These are phyloP conservation scores for Colletotrichum acutatum DNA, from an alignment of 2,329 filamentous ascomycete species.

Conservation along the genomic window DNA sequence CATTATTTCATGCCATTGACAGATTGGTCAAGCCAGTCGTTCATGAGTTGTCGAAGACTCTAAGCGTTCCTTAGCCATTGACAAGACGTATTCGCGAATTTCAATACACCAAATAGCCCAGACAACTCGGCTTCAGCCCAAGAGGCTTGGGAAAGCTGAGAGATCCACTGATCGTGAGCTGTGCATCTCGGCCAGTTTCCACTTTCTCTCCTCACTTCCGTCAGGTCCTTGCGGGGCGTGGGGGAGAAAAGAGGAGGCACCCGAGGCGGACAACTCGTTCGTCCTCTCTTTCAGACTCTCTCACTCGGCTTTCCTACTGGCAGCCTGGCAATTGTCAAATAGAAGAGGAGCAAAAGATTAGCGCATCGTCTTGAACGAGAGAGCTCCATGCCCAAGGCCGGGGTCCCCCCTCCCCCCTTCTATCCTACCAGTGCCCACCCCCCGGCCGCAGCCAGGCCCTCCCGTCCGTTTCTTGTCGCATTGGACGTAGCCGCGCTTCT, in stretches of 20 bases:
- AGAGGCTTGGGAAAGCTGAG: not conserved
- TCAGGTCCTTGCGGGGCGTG: slow-evolving; percentile 24
- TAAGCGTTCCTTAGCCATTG: not conserved
- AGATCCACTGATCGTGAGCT: not conserved
- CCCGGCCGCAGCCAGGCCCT: slow-evolving; percentile 15
- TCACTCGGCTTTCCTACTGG: not conserved
- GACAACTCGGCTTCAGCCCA: not conserved
- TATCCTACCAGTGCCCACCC: not conserved
- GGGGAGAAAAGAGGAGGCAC: slow-evolving; percentile 15
- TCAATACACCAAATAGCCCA: not conserved
- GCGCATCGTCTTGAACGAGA: not conserved
- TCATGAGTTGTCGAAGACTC: not conserved
- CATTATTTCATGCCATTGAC: not conserved
- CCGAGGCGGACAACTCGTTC: not conserved
- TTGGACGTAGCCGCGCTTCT: slow-evolving; percentile 27
- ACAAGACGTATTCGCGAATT: not conserved
- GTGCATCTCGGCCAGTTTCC: slow-evolving; percentile 28
- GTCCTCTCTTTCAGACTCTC: not conserved
- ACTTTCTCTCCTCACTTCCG: slow-evolving; percentile 15
- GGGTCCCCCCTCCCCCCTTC: not conserved
- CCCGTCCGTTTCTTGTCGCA: slow-evolving; percentile 19
- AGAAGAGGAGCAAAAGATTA: not conserved
- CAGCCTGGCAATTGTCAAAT: not conserved
- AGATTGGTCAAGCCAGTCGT: not conserved
- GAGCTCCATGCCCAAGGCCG: not conserved